Base-by-base conservation (phyloP, 2,329 filamentous ascomycete species). In the Colletotrichum sp. region DNA sequence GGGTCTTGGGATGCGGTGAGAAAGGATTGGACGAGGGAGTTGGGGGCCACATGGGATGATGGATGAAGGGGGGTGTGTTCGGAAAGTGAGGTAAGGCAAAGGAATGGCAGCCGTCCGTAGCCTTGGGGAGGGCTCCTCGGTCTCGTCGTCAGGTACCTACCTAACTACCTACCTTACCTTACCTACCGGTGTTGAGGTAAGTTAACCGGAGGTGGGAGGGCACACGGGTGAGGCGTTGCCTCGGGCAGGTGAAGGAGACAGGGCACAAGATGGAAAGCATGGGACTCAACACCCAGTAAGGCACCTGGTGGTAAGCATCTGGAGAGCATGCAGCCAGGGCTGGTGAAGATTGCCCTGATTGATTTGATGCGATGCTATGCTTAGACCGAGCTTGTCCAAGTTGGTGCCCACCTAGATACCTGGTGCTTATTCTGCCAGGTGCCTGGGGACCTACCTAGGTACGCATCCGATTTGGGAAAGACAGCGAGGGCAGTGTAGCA, bases 1-100 rank as follows among this genome's bases (percentile, higher is more conserved):
- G 62, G 62, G 62, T 73, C 38, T 72, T 65, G 56, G 24, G 43
- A 43, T 67, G 48, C 34, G 32, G 67, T 52, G 36, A 69, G 28
- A 64, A 43, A 30, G 67, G 67, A 71, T 71, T 71, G 71, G 67
- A 66, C 21, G 66, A 43, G 24, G 66, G 66, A 59, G 38, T 61
- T 59, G 55, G 71, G 69, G 56, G 62, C 56, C 63, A 68, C 32
- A 69, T 62, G 62, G 68, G 68, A 71, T 12, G 68, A 66, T 69
- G 38, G 63, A 24, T 52, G 43, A 52, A 52, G 59, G 26, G 63
- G 63, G 63, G 69, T 67, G 34, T 73, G n/a, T 30, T 59, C 63
- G 52, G 56, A 18, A 62, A 52, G 67, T 43, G 48, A 28, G 21
- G 55, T 24, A 38, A 62, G 36, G 52, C 13, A 61, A 8, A 30